These are phyloP conservation scores for Aquanectria penicillioides DNA, from an alignment of 2,329 filamentous ascomycete genomes.

Conservation along the genomic window DNA sequence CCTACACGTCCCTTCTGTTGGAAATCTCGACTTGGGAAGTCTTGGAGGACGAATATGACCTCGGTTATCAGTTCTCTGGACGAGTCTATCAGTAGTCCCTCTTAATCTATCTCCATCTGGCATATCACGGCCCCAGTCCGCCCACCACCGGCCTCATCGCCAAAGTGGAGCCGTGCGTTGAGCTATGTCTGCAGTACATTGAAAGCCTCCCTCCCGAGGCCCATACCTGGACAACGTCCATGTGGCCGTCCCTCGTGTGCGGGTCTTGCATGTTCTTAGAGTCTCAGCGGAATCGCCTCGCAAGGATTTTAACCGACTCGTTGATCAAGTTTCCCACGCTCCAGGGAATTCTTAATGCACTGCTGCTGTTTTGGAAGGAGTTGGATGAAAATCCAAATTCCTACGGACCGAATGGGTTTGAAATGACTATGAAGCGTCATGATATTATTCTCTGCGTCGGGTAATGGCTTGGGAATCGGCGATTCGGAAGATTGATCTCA, in stretches of 20 bases:
- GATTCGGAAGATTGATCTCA: neutral
- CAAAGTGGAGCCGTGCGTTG: slow-evolving; percentile 14
- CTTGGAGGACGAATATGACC: neutral
- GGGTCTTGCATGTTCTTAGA: slow-evolving; percentile 18
- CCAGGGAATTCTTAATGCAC: slow-evolving; percentile 10
- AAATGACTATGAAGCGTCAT: slow-evolving; percentile 14
- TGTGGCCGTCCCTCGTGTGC: slow-evolving; percentile 14
- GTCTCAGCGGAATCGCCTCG: slow-evolving; percentile 3
- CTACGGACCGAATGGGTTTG: slow-evolving; percentile 15
- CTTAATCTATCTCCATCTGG: slow-evolving; percentile 3
- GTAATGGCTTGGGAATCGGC: neutral
- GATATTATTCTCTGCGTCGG: slow-evolving; percentile 17
- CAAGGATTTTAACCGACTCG: slow-evolving; percentile 9
- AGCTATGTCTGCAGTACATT: slow-evolving; percentile 8
- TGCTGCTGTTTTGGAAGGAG: slow-evolving; percentile 13
- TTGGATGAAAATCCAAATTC: slow-evolving; percentile 4
- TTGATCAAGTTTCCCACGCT: slow-evolving; percentile 12
- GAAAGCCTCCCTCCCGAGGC: slow-evolving; percentile 13
- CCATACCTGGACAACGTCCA: slow-evolving; percentile 19
- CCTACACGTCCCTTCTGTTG: neutral
- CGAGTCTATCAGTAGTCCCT: slow-evolving; percentile 15
- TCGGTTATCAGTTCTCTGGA: slow-evolving; percentile 6
- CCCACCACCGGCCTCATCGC: slow-evolving; percentile 6
- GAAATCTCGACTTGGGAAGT: slow-evolving; percentile 9
- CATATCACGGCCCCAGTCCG: slow-evolving; percentile 1